These are phyloP conservation scores for sunflower (Helianthus annuus) DNA, from an alignment of 129 eudicot species.

Conservation along the genomic window HanXRQr2.0-SUNRISE NC_035443.2:54814165-54814664, in stretches of 20 bases:
- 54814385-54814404: background rate
- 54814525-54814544: conserved; percentile 89
- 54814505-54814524: conserved; percentile 39
- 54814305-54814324: conserved; percentile 89
- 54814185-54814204: conserved; percentile 94
- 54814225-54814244: conserved; percentile 74
- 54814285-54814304: conserved; percentile 98
- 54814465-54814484: too few species aligned
- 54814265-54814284: conserved; percentile 72
- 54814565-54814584: conserved; percentile 72
- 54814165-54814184: conserved; percentile 62
- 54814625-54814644: background rate
- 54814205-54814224: conserved; percentile 82
- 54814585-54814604: conserved; percentile 67
- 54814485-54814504: background rate
- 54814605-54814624: conserved; percentile 54
- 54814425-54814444: background rate
- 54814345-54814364: background rate
- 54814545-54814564: conserved; percentile 93
- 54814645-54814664: background rate
- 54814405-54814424: background rate
- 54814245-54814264: conserved; percentile 64
- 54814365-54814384: too few species aligned
- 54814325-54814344: conserved; percentile 82
- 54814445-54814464: background rate